Conservation (phyloP, 176 grass and related monocot species). For the Triticum dicoccoides region DNA sequence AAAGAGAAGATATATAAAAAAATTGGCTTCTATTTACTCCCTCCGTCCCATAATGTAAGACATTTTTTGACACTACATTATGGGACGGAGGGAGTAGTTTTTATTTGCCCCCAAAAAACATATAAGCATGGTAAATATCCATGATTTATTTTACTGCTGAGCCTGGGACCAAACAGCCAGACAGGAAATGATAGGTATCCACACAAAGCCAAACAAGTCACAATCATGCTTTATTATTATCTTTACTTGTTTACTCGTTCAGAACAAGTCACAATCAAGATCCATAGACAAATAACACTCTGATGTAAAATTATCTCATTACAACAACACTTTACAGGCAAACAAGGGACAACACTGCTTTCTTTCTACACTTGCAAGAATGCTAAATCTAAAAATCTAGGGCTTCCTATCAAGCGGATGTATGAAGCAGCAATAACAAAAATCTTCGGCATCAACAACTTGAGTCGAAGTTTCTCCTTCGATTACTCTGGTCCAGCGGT, state of each 20-base stretch:
- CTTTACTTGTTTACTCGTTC: background rate
- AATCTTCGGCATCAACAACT: slow-evolving; percentile 44
- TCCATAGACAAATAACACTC: background rate
- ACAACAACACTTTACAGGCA: slow-evolving; percentile 43
- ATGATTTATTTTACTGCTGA: background rate
- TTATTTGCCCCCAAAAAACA: background rate
- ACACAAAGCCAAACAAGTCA: background rate
- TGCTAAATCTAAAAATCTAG: slow-evolving; percentile 26
- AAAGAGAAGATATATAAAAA: background rate
- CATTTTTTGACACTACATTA: no score
- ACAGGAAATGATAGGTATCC: background rate
- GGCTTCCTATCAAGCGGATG: background rate
- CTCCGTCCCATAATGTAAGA: no score
- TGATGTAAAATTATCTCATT: slow-evolving; percentile 18
- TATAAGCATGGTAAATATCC: background rate
- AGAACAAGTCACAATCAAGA: slow-evolving; percentile 20
- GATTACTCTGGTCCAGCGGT: slow-evolving; percentile 26
- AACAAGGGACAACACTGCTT: background rate
- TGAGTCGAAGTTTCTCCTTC: slow-evolving; percentile 41
- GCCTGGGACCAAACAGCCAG: background rate
- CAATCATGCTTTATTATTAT: no score
- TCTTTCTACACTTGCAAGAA: slow-evolving; percentile 22
- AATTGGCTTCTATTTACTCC: background rate
- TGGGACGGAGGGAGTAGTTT: background rate
- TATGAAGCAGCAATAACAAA: slow-evolving; percentile 27